phyloP scores from a whole-genome alignment of 228 moss, liverwort and hornwort species.

The Sphagnum magellanicum region DNA sequence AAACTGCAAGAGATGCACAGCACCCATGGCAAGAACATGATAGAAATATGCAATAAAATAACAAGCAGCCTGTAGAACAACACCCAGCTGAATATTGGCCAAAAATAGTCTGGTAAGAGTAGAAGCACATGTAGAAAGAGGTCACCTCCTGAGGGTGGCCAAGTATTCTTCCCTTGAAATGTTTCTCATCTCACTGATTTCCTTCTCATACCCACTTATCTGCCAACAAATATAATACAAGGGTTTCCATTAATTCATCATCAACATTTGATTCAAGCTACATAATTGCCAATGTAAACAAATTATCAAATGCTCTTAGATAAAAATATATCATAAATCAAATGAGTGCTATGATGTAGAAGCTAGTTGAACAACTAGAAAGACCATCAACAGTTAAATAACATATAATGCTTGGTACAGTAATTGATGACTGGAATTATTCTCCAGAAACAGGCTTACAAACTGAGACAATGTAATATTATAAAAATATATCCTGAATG shows the following conservation, averaged over 20 bases:
- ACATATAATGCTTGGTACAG: no score
- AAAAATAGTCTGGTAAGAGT: not conserved
- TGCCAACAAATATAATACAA: slow-evolving; percentile 8
- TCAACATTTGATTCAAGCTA: not conserved
- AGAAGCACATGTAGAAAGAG: not conserved
- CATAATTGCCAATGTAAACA: not conserved
- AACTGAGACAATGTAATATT: not conserved
- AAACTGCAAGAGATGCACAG: not conserved
- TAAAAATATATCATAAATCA: not conserved
- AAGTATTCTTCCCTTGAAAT: slow-evolving; percentile 63
- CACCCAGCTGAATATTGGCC: not conserved
- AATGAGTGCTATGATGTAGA: no score
- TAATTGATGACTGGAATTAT: not conserved
- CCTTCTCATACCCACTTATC: slow-evolving; percentile 50
- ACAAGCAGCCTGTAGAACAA: no score
- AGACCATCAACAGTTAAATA: no score
- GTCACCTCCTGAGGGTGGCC: slow-evolving; percentile 49
- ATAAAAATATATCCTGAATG: not conserved
- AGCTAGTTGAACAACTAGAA: no score
- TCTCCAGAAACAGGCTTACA: not conserved
- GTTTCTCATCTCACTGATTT: slow-evolving; percentile 50
- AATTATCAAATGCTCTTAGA: not conserved
- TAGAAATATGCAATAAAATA: no score
- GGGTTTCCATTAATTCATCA: not conserved
- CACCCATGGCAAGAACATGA: not conserved